A percentile compares a stretch with the other conserved stretches of the same genome.
Evolutionary conservation across 345 rosid species (phyloP).

Genomic region (Cardiospermum halicacabum): DNA sequence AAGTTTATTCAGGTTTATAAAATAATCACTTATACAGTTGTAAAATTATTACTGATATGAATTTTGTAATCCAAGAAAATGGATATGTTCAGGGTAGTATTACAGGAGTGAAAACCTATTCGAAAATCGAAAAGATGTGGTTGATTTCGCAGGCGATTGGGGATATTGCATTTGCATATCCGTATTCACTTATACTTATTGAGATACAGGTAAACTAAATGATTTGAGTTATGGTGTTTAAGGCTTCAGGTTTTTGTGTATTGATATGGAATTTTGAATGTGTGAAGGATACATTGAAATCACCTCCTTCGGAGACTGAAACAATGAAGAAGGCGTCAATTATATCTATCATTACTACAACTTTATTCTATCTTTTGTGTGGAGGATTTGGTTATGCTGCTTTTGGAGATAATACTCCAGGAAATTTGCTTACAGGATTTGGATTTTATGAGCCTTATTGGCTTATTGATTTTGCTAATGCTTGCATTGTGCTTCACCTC

Average conservation of each 20-base stretch:
- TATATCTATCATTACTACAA: slow-evolving; percentile 24
- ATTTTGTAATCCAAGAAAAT: slow-evolving; percentile 6
- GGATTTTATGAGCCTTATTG: slow-evolving; percentile 50
- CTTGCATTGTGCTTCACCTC: slow-evolving; percentile 42
- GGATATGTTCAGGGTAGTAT: slow-evolving; percentile 31
- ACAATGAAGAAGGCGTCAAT: slow-evolving; percentile 47
- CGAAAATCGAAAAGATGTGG: slow-evolving; percentile 29
- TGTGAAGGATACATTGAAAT: slow-evolving; percentile 45
- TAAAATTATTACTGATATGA: too few relatives aligned
- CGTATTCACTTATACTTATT: slow-evolving; percentile 29
- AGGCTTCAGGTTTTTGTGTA: too few relatives aligned
- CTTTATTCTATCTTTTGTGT: slow-evolving; percentile 38
- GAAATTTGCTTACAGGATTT: slow-evolving; percentile 49
- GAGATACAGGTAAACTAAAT: slow-evolving; percentile 50
- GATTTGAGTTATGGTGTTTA: too few relatives aligned
- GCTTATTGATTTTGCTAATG: slow-evolving; percentile 50
- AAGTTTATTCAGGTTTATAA: too few relatives aligned
- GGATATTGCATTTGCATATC: slow-evolving; percentile 44
- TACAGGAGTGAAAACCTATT: slow-evolving; percentile 27
- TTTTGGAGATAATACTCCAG: slow-evolving; percentile 44
- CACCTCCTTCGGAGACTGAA: slow-evolving; percentile 38
- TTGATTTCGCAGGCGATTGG: slow-evolving; percentile 37
- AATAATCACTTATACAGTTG: too few relatives aligned
- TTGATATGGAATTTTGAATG: not conserved
- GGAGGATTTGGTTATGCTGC: slow-evolving; percentile 52